Evolutionary conservation across 176 grass and related monocot species (phyloP), one percentile per base, ranked within the genome.

Genomic region (Oryza officinalis): DNA sequence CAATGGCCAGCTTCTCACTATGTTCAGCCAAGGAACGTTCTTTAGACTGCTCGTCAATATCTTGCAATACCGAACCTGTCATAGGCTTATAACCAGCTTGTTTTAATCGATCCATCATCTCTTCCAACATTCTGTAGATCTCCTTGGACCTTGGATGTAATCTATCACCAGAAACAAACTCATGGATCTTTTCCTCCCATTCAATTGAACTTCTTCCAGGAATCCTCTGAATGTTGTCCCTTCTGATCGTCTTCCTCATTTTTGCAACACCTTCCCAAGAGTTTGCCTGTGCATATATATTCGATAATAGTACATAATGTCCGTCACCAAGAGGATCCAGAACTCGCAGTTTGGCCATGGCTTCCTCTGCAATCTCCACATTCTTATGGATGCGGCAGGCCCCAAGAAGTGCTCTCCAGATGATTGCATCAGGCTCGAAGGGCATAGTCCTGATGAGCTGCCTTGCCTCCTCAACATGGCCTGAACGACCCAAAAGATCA

Each of bases 341-440:
- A 9, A 77, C 67, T 63, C 46, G 71, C 73, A 94, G 26, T 57
- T 88, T 86, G 23, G 80, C 27, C 65, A 90, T 92, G 77, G 93
- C 85, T 86, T 92, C 90, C 86, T 90, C 87, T 60, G 90, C 90
- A 65, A 92, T 67, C 76, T 88, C 87, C 11, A 90, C 81, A 33
- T 94, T 94, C 76, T 87, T 94, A 46, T 94, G 83, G 78, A 94
- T 89, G 68, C 85, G 77, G 22, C 93, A 94, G 52, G 93, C 90
- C 67, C 83, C 90, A 38, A 94, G 93, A 86, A 94, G 90, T 43
- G 90, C 80, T 76, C 93, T 92, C 93, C 93, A 94, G 18, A 92
- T 85, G 35, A 92, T 65, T 77, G 87, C 82, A 50, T 94, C 90
- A 14, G 87, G 85, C 68, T 88, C 76, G 7, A 86, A 88, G 9